Evolutionary conservation across 768 basidiomycete genomes (phyloP).

Genomic region (Lentinula lateritia): DNA sequence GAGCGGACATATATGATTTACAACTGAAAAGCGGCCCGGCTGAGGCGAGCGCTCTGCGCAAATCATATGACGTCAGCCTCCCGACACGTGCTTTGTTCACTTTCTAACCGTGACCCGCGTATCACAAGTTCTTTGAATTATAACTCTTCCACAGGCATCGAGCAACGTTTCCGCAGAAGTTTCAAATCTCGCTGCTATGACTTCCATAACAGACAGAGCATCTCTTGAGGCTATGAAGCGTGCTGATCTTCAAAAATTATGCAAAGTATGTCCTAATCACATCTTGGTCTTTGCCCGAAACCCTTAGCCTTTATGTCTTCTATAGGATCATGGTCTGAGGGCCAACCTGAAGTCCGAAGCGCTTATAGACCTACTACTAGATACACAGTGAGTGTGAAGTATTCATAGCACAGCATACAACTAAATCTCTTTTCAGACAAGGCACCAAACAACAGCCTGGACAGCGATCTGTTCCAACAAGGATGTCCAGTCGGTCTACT

Average conservation of each 20-base stretch:
- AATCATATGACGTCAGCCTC: neutral
- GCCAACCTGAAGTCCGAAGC: slow-evolving; percentile 81
- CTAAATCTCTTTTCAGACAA: slow-evolving; percentile 13
- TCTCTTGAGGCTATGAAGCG: slow-evolving; percentile 41
- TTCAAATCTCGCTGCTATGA: slow-evolving; percentile 23
- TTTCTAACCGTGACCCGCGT: slow-evolving; percentile 19
- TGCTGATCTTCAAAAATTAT: slow-evolving; percentile 52
- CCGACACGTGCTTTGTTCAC: neutral
- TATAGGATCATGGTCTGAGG: slow-evolving; percentile 72
- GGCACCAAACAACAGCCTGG: slow-evolving; percentile 18
- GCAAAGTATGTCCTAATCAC: slow-evolving; percentile 46
- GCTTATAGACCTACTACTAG: slow-evolving; percentile 68
- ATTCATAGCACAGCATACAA: neutral
- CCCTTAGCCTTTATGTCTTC: neutral
- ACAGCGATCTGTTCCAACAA: slow-evolving; percentile 30
- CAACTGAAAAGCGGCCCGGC: neutral
- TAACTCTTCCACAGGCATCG: slow-evolving; percentile 1
- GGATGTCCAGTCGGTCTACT: slow-evolving; percentile 27
- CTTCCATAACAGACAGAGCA: slow-evolving; percentile 34
- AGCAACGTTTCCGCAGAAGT: neutral
- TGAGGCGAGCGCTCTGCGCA: neutral
- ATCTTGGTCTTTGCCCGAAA: slow-evolving; percentile 10
- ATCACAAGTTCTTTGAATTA: neutral
- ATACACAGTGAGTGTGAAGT: slow-evolving; percentile 37
- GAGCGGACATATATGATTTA: neutral